A percentile compares a stretch with the other conserved stretches of the same genome.
Conservation (phyloP, 2,329 filamentous ascomycete species). For the Ophidiomyces ophidiicola region DNA sequence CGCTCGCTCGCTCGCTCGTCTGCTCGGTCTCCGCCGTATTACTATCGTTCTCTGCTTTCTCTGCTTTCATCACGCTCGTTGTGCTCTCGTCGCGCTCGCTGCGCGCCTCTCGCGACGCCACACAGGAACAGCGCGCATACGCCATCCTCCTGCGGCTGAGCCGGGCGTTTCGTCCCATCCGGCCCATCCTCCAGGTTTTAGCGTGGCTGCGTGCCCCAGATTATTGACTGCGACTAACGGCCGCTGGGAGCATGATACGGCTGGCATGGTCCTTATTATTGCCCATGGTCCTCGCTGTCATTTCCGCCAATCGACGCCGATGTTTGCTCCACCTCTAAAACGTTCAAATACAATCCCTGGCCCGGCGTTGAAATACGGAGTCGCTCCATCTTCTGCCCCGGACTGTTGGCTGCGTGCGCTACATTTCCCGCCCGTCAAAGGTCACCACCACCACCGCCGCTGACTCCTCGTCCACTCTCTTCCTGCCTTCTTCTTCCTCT, state of each 20-base stretch:
- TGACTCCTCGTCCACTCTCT: background rate
- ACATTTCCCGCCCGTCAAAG: background rate
- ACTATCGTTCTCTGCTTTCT: too few relatives aligned
- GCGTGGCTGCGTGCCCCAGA: too few relatives aligned
- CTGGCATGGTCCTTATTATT: slow-evolving; percentile 11
- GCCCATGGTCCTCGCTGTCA: slow-evolving; percentile 5
- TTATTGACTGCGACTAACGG: too few relatives aligned
- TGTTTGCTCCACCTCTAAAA: slow-evolving; percentile 10
- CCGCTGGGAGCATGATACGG: slow-evolving; percentile 9
- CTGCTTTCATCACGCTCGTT: too few relatives aligned
- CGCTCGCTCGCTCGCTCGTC: too few relatives aligned
- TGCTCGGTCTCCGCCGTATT: too few relatives aligned
- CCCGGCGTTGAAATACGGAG: background rate
- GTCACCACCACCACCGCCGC: background rate
- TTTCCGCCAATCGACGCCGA: slow-evolving; percentile 6
- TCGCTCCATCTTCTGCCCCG: slow-evolving; percentile 8
- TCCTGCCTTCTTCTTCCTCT: background rate
- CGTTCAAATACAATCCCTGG: slow-evolving; percentile 11
- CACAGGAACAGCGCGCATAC: too few relatives aligned
- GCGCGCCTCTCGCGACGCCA: too few relatives aligned
- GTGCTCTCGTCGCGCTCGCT: too few relatives aligned
- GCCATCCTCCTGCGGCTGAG: too few relatives aligned
- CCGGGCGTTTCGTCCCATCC: too few relatives aligned
- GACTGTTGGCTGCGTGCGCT: slow-evolving; percentile 3
- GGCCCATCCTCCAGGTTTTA: too few relatives aligned